These are phyloP conservation scores for Penicillium lividum DNA, from an alignment of 495 filamentous ascomycete species.

Conservation along the genomic window DNA sequence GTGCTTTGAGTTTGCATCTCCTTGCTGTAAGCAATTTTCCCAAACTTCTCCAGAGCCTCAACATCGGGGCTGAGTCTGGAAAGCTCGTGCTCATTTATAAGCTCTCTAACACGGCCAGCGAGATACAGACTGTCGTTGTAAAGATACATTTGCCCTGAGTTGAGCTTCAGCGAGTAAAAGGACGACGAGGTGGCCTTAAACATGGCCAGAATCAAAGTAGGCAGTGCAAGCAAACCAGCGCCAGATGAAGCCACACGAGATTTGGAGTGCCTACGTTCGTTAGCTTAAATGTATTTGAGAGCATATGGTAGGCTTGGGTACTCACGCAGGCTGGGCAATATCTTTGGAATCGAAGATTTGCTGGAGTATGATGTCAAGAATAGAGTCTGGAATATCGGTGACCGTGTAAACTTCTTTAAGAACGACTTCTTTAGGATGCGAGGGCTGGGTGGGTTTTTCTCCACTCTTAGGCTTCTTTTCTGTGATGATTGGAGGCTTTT, in stretches of 20 bases:
- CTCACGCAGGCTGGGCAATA: constrained; percentile 58
- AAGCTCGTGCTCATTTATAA: constrained; percentile 49
- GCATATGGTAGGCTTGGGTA: constrained; percentile 15
- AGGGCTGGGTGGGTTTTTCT: constrained; percentile 14
- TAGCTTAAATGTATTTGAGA: constrained; percentile 7
- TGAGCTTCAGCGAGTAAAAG: constrained; percentile 66
- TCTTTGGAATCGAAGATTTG: constrained; percentile 70
- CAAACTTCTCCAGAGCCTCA: constrained; percentile 72
- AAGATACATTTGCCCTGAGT: constrained; percentile 80
- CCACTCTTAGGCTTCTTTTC: constrained; percentile 20
- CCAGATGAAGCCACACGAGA: constrained; percentile 71
- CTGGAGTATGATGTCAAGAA: constrained; percentile 68
- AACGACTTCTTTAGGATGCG: constrained; percentile 61
- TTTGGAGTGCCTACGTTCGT: constrained; percentile 33
- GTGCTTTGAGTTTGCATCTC: constrained; percentile 87
- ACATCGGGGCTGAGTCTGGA: constrained; percentile 69
- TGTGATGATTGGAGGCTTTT: constrained; percentile 19
- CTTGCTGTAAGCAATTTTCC: constrained; percentile 77
- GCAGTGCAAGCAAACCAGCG: constrained; percentile 73
- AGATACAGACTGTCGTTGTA: constrained; percentile 91
- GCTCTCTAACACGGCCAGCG: constrained; percentile 65
- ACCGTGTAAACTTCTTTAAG: constrained; percentile 85
- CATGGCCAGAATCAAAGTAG: constrained; percentile 82
- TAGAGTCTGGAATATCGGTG: constrained; percentile 76
- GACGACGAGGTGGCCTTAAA: constrained; percentile 84